Percentiles rank a stretch among this genome's conserved stretches.
These are phyloP conservation scores for Sodiomyces alkalinus DNA, from an alignment of 2,329 filamentous ascomycete genomes.

Conservation along the genomic window DNA sequence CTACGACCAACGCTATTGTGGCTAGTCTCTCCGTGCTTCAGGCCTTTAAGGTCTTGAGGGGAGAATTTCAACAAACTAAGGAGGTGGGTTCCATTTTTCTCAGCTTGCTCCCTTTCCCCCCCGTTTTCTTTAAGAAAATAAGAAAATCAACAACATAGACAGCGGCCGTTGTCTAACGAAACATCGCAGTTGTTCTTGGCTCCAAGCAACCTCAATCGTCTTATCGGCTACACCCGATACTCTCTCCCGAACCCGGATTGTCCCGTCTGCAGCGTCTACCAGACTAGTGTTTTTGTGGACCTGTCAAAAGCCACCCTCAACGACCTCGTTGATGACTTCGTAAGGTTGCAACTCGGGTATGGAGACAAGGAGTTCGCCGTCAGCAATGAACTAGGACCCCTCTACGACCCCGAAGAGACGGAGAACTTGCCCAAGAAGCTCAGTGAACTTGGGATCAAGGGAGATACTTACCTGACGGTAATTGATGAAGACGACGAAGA, in stretches of 20 bases:
- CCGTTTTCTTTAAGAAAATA: no score
- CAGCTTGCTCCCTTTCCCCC: no score
- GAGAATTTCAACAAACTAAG: conserved; percentile 54
- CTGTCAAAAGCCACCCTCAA: conserved; percentile 57
- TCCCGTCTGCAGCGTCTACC: conserved; percentile 64
- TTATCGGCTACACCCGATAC: conserved; percentile 41
- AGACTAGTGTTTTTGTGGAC: conserved; percentile 53
- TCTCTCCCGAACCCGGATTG: conserved; percentile 65
- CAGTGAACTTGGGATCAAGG: conserved; percentile 58
- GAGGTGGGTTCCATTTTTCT: conserved; percentile 36
- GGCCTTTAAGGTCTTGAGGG: conserved; percentile 75
- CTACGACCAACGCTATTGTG: conserved; percentile 93
- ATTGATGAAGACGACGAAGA: conserved; percentile 68
- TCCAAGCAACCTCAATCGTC: conserved; percentile 41
- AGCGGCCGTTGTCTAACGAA: no score
- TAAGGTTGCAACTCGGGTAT: conserved; percentile 59
- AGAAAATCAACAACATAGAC: no score
- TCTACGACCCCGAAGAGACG: conserved; percentile 82
- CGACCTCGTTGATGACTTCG: conserved; percentile 62
- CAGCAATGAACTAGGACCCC: conserved; percentile 55
- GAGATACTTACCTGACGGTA: conserved; percentile 65
- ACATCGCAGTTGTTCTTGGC: conserved; percentile 82
- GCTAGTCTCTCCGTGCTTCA: conserved; percentile 85
- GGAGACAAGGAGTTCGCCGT: conserved; percentile 65
- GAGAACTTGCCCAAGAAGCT: conserved; percentile 75